Base-by-base conservation (phyloP, 495 filamentous ascomycete species). In the Tuber microsphaerosporum region DNA sequence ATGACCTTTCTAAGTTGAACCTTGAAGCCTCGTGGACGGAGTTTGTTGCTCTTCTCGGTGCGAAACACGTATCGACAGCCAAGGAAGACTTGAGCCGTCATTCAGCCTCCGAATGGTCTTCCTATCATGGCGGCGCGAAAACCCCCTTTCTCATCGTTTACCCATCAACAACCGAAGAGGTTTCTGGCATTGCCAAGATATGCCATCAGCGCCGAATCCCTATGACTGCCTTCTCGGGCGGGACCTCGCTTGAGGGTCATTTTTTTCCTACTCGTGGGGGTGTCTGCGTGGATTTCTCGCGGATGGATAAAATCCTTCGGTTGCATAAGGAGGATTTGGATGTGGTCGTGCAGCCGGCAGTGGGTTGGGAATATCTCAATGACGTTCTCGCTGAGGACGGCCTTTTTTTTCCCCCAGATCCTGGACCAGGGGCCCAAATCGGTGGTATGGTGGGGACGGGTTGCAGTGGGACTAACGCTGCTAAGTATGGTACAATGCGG, bases 401-500 rank as follows among this genome's bases (percentile, higher is more conserved):
- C 69, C 86, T 94, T 2, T 94, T 94, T 87, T 94, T 94, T 83
- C 92, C 92, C 19, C 92, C 92, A 0, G 92, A 94, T 82, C 92
- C 92, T 16, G 92, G 92, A 41, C 91, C 91, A 39, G 91, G 91
- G 26, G 91, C 91, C 70, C 92, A 92, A 89, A 97, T 98, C 77
- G 94, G 94, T 51, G 94, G 94, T 61, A 98, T 98, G 94, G 90
- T 97, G 19, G 94, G 92, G 0, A 97, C 94, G 0, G 94, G 94
- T 44, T 97, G 94, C 86, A 92, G 89, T 76, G 94, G 94, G 46
- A 98, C 94, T 44, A 97, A 98, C 83, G 91, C 94, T 22, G 94
- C 96, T 81, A 88, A 93, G 39, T 98, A 97, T 82, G 94, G 94
- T 1, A 97, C 94, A 0, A 98, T 97, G 94, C 90, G 92, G 77